phyloP scores from a whole-genome alignment of 2,329 filamentous ascomycete genomes.

The Cladosporium sp. region DNA sequence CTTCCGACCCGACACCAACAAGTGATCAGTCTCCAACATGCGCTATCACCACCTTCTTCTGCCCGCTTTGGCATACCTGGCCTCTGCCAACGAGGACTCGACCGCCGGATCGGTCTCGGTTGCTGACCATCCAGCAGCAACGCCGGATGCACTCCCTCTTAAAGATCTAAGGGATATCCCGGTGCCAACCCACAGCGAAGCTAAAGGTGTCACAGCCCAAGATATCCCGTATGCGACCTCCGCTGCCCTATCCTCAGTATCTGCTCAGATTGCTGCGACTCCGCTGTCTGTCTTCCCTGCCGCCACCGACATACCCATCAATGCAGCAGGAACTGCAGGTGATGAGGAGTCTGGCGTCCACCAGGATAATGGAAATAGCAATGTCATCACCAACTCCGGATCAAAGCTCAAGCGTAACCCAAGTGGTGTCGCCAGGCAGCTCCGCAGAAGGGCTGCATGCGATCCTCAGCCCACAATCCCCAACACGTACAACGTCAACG shows the following conservation, averaged over 20 bases:
- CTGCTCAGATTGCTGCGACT: conserved; percentile 1
- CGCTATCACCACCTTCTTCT: neutral
- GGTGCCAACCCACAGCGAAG: conserved; percentile 13
- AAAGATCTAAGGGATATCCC: conserved; percentile 8
- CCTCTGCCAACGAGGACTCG: neutral
- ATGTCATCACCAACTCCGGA: conserved; percentile 5
- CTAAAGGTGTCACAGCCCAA: neutral
- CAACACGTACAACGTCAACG: neutral
- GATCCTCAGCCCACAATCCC: neutral
- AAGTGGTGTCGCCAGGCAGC: conserved; percentile 1
- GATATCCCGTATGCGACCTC: conserved; percentile 6
- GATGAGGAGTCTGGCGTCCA: neutral
- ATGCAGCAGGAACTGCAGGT: too few relatives aligned
- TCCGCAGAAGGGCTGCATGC: conserved; percentile 1
- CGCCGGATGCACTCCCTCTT: conserved; percentile 13
- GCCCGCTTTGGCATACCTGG: conserved; percentile 10
- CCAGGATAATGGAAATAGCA: neutral
- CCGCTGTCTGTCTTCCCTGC: conserved; percentile 6
- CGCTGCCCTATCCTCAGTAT: neutral
- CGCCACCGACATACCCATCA: neutral
- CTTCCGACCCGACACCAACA: too few relatives aligned
- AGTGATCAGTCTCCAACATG: neutral
- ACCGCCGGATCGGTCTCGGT: neutral
- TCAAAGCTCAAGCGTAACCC: neutral
- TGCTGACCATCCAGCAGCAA: conserved; percentile 1